These are phyloP conservation scores for Micromonas commoda DNA, from an alignment of 139 green algal genomes.

Conservation along the genomic window DNA sequence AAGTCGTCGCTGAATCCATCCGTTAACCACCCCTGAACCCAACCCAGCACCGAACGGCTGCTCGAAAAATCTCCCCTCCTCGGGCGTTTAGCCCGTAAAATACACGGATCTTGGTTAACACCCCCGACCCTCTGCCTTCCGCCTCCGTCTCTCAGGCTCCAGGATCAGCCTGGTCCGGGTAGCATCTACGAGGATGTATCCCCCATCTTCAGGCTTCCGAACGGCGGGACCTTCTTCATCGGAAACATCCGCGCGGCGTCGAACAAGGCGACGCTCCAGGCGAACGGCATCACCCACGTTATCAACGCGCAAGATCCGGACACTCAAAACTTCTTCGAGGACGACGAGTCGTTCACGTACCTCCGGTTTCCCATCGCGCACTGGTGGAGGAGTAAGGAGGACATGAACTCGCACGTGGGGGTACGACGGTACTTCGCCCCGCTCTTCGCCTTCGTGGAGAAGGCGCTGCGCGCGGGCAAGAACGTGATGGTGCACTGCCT, in stretches of 20 bases:
- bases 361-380: conserved; percentile 23
- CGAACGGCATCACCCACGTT: conserved; percentile 15
- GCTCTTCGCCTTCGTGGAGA: conserved; percentile 20
- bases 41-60: too few species aligned
- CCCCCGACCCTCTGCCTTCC: background rate
- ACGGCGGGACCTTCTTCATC: background rate
- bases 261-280: background rate
- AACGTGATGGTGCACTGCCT: conserved; percentile 31
- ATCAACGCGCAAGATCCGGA: conserved; percentile 8
- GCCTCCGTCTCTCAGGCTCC: background rate
- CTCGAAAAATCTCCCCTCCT: too few species aligned
- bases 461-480: conserved; percentile 5
- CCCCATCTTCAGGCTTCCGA: background rate
- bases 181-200: background rate
- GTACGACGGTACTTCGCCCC: background rate
- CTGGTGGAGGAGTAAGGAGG: background rate
- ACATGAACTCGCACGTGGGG: background rate
- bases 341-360: conserved; percentile 21
- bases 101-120: too few species aligned
- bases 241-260: background rate
- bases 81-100: too few species aligned
- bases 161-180: background rate
- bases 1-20: too few species aligned
- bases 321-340: conserved; percentile 25
- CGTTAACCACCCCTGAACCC: background rate